A percentile compares a stretch with the other conserved stretches of the same genome.
phyloP scores from a whole-genome alignment of 192 early-diverging fungal genomes.

The Ambispora gerdemannii region DNA sequence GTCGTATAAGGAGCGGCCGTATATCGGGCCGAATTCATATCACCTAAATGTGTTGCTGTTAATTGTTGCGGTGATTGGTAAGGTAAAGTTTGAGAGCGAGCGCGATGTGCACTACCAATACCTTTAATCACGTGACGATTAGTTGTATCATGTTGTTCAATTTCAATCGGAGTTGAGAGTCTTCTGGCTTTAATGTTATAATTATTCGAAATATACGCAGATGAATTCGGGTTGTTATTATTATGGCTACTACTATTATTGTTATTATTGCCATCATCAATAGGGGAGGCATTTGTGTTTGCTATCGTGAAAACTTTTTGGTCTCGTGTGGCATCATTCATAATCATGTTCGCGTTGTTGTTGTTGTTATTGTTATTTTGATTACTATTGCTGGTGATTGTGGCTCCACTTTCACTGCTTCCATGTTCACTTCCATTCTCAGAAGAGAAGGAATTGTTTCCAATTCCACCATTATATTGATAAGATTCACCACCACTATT shows the following conservation, averaged over 20 bases:
- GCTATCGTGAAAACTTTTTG: background rate
- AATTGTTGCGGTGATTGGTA: background rate
- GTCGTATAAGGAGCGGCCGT: background rate
- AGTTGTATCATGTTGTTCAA: background rate
- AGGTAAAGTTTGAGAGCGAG: constrained; percentile 15
- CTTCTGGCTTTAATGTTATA: background rate
- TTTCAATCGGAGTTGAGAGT: constrained; percentile 10
- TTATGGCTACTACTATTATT: background rate
- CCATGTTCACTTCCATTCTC: background rate
- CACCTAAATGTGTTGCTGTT: background rate
- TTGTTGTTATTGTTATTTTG: background rate
- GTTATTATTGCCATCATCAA: background rate
- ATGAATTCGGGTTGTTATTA: background rate
- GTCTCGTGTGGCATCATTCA: background rate
- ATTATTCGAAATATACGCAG: background rate
- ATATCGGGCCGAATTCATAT: constrained; percentile 13
- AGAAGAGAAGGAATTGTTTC: background rate
- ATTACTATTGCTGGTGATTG: background rate
- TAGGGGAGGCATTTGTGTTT: background rate
- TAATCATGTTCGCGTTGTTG: background rate
- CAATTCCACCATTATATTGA: background rate
- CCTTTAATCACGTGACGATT: too few relatives aligned
- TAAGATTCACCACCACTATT: background rate
- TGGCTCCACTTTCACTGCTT: background rate
- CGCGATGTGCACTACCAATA: background rate